Base-by-base conservation (phyloP, 2,329 filamentous ascomycete genomes). In the Huntiella savannae region DNA sequence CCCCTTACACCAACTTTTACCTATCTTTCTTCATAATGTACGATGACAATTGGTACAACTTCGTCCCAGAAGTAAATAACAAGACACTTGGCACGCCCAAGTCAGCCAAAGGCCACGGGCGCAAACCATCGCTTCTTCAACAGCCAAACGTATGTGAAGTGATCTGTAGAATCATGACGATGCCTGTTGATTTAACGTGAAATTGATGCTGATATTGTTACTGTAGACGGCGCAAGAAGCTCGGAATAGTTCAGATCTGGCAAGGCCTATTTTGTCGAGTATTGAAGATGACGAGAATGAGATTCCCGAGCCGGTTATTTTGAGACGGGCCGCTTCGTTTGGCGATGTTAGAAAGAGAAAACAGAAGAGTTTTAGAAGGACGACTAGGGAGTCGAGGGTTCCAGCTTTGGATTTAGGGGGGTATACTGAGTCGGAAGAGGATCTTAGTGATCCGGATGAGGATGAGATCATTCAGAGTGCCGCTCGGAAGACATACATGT, bases 21-120 rank as follows among this genome's bases (percentile, higher is more conserved):
- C 6, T 5, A 35, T 17, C 13, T 16, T 34, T 43, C 33, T 6
- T 33, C 22, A 34, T n/a, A 54, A 86, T 85, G 80, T 83, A 83
- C 60, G 82, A 88, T 62, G 82, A 88, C 61, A 77, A 80, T 28
- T 88, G 82, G 82, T 85, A 87, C 63, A 83, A 72, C 58, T 79
- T 84, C 57, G 74, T 82, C 52, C 73, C 80, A 19, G 74, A 79
- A 47, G 62, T 72, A 46, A 63, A 70, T 49, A 63, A 69, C 52
- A 71, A 68, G 54, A 65, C 65, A 12, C 33, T 37, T 16, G 38
- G 33, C 32, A 7, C 41, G 7, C 43, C 45, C 50, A 62, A 63
- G 35, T 34, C 35, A 37, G 16, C 40, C 13, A 46, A 37, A 40
- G 36, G 48, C 22, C 80, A 82, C 57, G 72, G 71, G 52, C 74